Percentiles rank a stretch among this genome's conserved stretches.
phyloP scores from a whole-genome alignment of 139 green algal species.

The Prasinococcaceae sp. region DNA sequence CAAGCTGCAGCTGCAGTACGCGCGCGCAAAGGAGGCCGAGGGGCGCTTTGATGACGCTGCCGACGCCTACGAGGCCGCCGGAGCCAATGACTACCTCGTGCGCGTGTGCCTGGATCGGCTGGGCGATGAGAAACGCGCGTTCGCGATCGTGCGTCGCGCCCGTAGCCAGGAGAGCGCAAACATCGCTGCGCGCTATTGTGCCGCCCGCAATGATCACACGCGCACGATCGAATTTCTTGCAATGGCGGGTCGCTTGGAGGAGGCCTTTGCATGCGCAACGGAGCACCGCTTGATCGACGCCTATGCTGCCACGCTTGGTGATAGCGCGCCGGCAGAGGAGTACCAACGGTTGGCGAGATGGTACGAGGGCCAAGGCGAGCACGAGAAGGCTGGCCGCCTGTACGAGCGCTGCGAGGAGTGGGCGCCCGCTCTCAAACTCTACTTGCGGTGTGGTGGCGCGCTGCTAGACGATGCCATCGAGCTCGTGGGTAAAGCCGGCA shows the following conservation, averaged over 20 bases:
- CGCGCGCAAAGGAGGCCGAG: slow-evolving; percentile 54
- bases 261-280: slow-evolving; percentile 55
- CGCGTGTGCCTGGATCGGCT: slow-evolving; percentile 50
- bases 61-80: slow-evolving; percentile 43
- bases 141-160: slow-evolving; percentile 41
- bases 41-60: slow-evolving; percentile 22
- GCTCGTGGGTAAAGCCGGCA: slow-evolving; percentile 30
- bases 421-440: slow-evolving; percentile 36
- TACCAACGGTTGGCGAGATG: slow-evolving; percentile 38
- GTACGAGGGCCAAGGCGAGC: slow-evolving; percentile 12
- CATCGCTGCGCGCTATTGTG: slow-evolving; percentile 34
- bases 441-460: slow-evolving; percentile 26
- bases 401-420: slow-evolving; percentile 33
- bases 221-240: slow-evolving; percentile 49
- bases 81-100: slow-evolving; percentile 43
- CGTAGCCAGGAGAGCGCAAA: slow-evolving; percentile 30
- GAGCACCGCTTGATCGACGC: slow-evolving; percentile 47
- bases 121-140: slow-evolving; percentile 38
- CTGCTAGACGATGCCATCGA: slow-evolving; percentile 31
- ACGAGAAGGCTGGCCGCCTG: slow-evolving; percentile 34
- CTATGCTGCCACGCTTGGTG: slow-evolving; percentile 24
- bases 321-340: slow-evolving; percentile 19
- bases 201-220: slow-evolving; percentile 25
- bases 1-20: slow-evolving; percentile 21
- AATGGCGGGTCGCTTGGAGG: slow-evolving; percentile 38